Evolutionary conservation across 2,329 filamentous ascomycete genomes (phyloP).

Genomic region (Colletotrichum sp.): DNA sequence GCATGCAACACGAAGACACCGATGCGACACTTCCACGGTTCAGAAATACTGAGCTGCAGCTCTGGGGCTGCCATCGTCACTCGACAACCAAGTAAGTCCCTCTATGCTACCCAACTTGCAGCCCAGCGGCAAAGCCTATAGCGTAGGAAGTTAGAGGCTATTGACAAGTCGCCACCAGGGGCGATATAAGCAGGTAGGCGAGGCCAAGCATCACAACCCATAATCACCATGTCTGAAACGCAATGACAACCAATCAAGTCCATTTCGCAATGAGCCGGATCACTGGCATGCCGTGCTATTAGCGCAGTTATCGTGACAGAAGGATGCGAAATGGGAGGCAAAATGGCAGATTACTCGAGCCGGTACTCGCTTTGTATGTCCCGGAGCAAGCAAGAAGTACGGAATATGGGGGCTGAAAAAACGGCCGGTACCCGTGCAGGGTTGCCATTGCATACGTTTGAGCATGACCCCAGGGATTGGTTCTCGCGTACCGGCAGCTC

Average conservation of each 20-base stretch:
- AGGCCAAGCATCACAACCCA: not conserved
- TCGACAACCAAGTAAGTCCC: not conserved
- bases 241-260: not conserved
- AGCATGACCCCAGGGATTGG: not conserved
- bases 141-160: not conserved
- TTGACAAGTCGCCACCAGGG: not conserved
- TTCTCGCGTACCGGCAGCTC: conserved; percentile 4
- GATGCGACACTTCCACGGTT: not conserved
- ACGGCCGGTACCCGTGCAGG: not conserved
- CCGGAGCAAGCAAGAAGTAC: not conserved
- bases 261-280: not conserved
- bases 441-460: not conserved
- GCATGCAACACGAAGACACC: not conserved
- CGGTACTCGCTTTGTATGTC: not conserved
- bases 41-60: not conserved
- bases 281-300: not conserved
- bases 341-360: too few species aligned
- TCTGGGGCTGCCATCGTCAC: not conserved
- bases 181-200: not conserved
- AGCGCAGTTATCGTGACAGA: not conserved
- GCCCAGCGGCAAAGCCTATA: not conserved
- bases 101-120: not conserved
- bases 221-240: not conserved
- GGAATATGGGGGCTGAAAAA: not conserved
- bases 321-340: not conserved